A percentile compares a stretch with the other conserved stretches of the same genome.
These are phyloP conservation scores for Kernera saxatilis DNA, from an alignment of 345 rosid species.

Conservation along the genomic window DNA sequence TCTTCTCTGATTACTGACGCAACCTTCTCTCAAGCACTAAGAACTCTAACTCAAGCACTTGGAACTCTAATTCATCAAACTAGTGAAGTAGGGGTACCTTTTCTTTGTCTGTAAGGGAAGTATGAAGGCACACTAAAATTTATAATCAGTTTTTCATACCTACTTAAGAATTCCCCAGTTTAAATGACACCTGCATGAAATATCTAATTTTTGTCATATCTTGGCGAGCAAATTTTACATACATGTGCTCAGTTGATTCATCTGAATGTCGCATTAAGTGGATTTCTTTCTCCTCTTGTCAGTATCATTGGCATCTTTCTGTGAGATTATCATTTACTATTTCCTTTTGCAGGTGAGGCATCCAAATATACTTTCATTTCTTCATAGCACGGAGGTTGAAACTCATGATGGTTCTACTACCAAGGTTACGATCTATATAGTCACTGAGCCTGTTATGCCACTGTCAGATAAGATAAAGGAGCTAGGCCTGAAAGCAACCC, in stretches of 20 bases:
- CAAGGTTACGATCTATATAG: slow-evolving; percentile 79
- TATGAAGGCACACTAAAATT: background rate
- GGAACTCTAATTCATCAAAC: background rate
- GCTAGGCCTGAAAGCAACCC: slow-evolving; percentile 80
- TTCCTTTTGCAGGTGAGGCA: slow-evolving; percentile 73
- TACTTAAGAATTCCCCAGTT: background rate
- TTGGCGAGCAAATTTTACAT: background rate
- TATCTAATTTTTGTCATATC: background rate
- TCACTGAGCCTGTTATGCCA: slow-evolving; percentile 98
- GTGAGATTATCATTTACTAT: background rate
- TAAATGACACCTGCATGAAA: background rate
- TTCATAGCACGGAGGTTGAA: slow-evolving; percentile 93
- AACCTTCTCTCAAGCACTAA: background rate
- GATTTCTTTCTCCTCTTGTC: background rate
- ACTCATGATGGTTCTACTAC: slow-evolving; percentile 59
- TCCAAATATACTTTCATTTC: slow-evolving; percentile 90
- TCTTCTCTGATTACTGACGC: background rate
- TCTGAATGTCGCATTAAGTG: background rate
- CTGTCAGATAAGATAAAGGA: slow-evolving; percentile 94
- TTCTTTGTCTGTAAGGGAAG: background rate
- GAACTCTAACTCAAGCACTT: background rate
- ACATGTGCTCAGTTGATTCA: background rate
- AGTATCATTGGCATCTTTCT: background rate
- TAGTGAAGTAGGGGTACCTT: background rate
- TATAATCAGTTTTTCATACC: background rate